Evolutionary conservation across 768 basidiomycete genomes (phyloP), one percentile per base, ranked within the genome.

Genomic region (Auricularia heimuer): DNA sequence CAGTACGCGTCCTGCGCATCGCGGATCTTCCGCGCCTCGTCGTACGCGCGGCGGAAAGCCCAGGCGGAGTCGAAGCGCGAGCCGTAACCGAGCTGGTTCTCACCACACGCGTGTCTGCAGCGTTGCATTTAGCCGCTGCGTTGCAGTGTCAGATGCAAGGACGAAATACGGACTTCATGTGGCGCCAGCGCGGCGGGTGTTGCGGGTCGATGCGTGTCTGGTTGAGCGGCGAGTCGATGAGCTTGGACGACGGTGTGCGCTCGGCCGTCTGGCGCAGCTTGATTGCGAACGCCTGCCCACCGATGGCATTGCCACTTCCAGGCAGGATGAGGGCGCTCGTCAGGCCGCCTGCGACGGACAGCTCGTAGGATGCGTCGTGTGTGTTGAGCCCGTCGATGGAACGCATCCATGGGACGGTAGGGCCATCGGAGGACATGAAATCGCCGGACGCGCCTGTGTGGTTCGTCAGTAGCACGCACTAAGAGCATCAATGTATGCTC

Each of bases 251-350:
- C 0, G 86, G 81, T 0, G 87, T 86, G n/a, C 85, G 81, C 70
- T 89, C 89, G 0, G 75, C 68, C 0, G 90, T 92, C n/a, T 79
- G 78, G 33, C 92, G 80, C 3, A 89, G 72, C 71, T 93, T 93
- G 71, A 92, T 89, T 3, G 85, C 77, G 71, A 89, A 91, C 0
- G 88, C 87, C 69, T 90, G 89, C 21, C 90, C 90, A 54, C 85
- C 86, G 12, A 88, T 88, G 35, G 83, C 84, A 65, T 83, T 75
- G 1, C 80, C 82, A 61, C 82, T 84, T 0, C 90, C 90, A 1
- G 90, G 90, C 0, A 93, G 79, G n/a, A 92, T 77, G 63, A 89
- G 82, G 2, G 85, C 84, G 3, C 87, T 88, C 0, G 91, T 90
- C 4, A 91, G 83, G 0, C 83, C 91, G 2, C 91, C 91, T 0